Base-by-base conservation (phyloP, 768 basidiomycete genomes). In the Lactifluus piperatus region DNA sequence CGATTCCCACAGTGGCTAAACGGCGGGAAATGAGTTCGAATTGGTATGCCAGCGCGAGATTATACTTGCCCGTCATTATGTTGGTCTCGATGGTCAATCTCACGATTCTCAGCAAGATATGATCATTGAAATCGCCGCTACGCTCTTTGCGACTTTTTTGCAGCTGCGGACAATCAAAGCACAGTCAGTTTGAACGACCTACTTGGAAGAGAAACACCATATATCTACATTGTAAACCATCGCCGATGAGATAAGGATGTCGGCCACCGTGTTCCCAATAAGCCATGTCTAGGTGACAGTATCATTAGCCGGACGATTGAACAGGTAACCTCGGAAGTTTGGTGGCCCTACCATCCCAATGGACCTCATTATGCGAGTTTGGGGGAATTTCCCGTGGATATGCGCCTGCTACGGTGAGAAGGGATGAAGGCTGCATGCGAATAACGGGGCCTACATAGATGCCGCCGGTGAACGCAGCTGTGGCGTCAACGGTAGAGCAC, bases 71-170 rank as follows among this genome's bases (percentile, higher is more conserved):
- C 56, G 64, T 24, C 60, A 68, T 57, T 3, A 58, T 22, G 49
- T 68, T 69, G 2, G 66, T 66, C 55, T 69, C 68, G 22, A 69
- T 45, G 13, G 65, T 65, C 46, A 69, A 24, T 13, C 64, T 64
- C 4, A 69, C 64, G 2, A 69, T 47, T 4, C 62, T 58, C 4
- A 54, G 26, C 2, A 69, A 45, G 29, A 57, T 16, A 27, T 63
- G 39, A 22, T n/a, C 14, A 18, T n/a, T n/a, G 29, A 26, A 24
- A 14, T 7, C 5, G 16, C 41, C 14, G n/a, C 53, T 62, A 27
- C 14, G 14, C 2, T 26, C 39, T 10, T 5, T 27, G 18, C 36
- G 58, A 24, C 34, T 24, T 46, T 8, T 32, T 5, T 18, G 3
- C 18, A 55, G 26, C 58, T 60, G 39, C 18, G 18, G 9, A 2